These are phyloP conservation scores for Oryza punctata DNA, from an alignment of 176 grass and related monocot species.

Conservation along the genomic window DNA sequence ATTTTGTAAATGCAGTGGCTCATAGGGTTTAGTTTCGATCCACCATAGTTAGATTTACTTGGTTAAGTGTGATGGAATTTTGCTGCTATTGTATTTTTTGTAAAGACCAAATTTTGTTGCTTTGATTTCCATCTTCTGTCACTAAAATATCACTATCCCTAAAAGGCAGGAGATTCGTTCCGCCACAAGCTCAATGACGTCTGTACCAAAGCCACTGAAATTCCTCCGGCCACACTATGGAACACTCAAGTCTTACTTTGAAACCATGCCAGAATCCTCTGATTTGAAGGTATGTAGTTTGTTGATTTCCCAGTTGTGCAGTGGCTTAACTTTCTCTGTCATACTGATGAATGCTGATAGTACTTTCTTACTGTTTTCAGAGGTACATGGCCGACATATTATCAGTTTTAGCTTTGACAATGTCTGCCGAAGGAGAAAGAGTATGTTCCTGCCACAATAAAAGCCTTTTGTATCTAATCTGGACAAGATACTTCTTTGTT, in stretches of 20 bases:
- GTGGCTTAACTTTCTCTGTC: not conserved
- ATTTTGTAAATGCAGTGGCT: not conserved
- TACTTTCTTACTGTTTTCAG: conserved; percentile 37
- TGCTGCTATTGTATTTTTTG: not conserved
- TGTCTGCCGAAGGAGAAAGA: conserved; percentile 92
- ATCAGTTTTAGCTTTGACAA: conserved; percentile 86
- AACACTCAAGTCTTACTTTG: conserved; percentile 76
- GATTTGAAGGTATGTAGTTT: conserved; percentile 68
- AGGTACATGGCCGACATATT: conserved; percentile 87
- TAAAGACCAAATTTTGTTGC: not conserved
- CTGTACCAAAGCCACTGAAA: conserved; percentile 91
- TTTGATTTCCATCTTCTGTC: not conserved
- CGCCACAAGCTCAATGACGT: conserved; percentile 93
- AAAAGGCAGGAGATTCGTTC: conserved; percentile 87
- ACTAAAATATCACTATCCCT: not conserved
- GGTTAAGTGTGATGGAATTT: not conserved
- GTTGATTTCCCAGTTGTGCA: not conserved
- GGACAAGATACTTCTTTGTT: not conserved
- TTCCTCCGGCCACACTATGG: conserved; percentile 94
- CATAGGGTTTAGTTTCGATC: not conserved
- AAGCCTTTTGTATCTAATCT: not conserved
- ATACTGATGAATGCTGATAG: not conserved
- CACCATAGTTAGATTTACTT: not conserved
- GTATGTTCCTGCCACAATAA: conserved; percentile 42
- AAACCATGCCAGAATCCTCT: conserved; percentile 74